Conservation (phyloP, 345 rosid species). For the Trapa bicornis region DNA sequence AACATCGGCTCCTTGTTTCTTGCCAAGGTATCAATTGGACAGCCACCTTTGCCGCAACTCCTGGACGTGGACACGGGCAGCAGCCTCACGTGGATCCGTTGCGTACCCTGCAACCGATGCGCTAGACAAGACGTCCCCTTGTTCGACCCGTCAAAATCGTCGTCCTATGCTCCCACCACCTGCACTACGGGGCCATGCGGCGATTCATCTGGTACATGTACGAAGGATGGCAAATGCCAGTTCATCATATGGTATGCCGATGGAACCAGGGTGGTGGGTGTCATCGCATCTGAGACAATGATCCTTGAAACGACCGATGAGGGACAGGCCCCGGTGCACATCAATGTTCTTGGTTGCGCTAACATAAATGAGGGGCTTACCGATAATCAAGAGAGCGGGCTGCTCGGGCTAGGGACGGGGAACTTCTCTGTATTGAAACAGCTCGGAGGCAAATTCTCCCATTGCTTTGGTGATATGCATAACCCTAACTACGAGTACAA, state of each 20-base stretch:
- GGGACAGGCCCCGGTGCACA: slow-evolving; percentile 12
- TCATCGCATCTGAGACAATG: slow-evolving; percentile 33
- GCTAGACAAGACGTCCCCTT: slow-evolving; percentile 13
- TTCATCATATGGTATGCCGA: slow-evolving; percentile 23
- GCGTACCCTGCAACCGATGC: slow-evolving; percentile 36
- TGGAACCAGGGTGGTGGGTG: slow-evolving; percentile 27
- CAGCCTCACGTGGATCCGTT: slow-evolving; percentile 44
- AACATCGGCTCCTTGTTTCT: slow-evolving; percentile 13
- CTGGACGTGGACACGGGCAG: slow-evolving; percentile 52
- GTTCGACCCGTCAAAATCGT: slow-evolving; percentile 34
- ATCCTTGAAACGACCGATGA: slow-evolving; percentile 26
- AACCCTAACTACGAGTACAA: slow-evolving; percentile 4
- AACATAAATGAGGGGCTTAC: slow-evolving; percentile 28
- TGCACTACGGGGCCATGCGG: slow-evolving; percentile 20
- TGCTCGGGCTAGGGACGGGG: slow-evolving; percentile 2
- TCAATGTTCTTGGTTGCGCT: slow-evolving; percentile 42
- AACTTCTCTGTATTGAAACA: background rate
- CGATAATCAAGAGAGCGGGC: slow-evolving; percentile 5
- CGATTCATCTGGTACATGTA: slow-evolving; percentile 15
- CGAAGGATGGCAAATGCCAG: slow-evolving; percentile 14
- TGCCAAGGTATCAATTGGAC: slow-evolving; percentile 41
- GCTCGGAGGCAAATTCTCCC: slow-evolving; percentile 6
- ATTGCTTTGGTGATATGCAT: slow-evolving; percentile 2
- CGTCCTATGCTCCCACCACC: slow-evolving; percentile 22
- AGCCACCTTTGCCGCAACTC: slow-evolving; percentile 45